Conservation (phyloP, 805 yeast genomes). For the Lachancea dasiensis region DNA sequence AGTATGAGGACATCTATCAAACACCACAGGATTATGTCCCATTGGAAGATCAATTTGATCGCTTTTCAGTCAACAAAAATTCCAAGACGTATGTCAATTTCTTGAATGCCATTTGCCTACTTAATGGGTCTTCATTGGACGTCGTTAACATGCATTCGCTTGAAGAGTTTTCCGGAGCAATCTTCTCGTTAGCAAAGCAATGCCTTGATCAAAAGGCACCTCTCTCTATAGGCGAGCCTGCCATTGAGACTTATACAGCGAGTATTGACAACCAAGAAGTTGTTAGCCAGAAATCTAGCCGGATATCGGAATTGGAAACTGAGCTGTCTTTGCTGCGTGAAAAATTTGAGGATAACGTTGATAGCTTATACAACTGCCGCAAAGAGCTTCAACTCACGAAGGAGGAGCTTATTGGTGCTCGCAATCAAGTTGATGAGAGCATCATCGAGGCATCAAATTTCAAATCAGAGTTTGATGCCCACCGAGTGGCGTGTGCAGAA, state of each 20-base stretch:
- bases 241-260: too few species aligned
- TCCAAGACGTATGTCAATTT: slow-evolving; percentile 7
- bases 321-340: slow-evolving; percentile 5
- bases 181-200: background rate
- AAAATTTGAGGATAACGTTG: slow-evolving; percentile 5
- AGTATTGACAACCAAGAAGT: background rate
- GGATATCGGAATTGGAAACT: slow-evolving; percentile 1
- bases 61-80: slow-evolving; percentile 1
- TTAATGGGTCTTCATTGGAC: slow-evolving; percentile 2
- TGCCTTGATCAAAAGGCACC: background rate
- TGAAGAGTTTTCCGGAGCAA: slow-evolving; percentile 2
- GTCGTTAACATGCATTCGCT: background rate
- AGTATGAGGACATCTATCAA: slow-evolving; percentile 5
- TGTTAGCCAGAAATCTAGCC: background rate
- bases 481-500: background rate
- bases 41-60: slow-evolving; percentile 3
- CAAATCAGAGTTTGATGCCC: slow-evolving; percentile 4
- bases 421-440: slow-evolving; percentile 3
- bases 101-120: slow-evolving; percentile 2
- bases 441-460: background rate
- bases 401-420: slow-evolving; percentile 1
- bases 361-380: slow-evolving; percentile 5
- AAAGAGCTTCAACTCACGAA: slow-evolving; percentile 4
- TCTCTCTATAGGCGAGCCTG: too few species aligned
- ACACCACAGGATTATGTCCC: slow-evolving; percentile 5